A percentile compares a stretch with the other conserved stretches of the same genome.
phyloP scores from a whole-genome alignment of 768 basidiomycete genomes.

The Boletus subparvulus region DNA sequence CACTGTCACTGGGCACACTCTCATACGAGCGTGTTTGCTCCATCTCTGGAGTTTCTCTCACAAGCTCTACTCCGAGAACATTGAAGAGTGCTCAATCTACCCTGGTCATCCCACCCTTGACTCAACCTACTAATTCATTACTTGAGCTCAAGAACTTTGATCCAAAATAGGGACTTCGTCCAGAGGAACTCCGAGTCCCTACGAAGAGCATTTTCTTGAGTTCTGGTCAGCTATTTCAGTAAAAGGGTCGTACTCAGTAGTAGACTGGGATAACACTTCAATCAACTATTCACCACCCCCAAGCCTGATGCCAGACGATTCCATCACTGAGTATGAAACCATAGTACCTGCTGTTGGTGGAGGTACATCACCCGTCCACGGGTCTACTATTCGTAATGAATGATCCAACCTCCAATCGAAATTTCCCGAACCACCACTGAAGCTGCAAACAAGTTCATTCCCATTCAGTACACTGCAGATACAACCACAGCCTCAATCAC shows the following conservation, averaged over 20 bases:
- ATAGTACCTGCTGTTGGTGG: conserved; percentile 93
- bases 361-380: conserved; percentile 84
- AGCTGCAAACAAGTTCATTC: conserved; percentile 32
- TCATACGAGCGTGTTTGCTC: conserved; percentile 37
- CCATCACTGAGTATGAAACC: conserved; percentile 72
- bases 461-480: conserved; percentile 8
- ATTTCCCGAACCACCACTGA: conserved; percentile 33
- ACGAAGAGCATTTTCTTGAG: conserved; percentile 77
- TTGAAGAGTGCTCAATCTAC: conserved; percentile 17
- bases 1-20: conserved; percentile 19
- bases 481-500: conserved; percentile 42
- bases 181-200: conserved; percentile 88
- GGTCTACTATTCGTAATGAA: conserved; percentile 81
- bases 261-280: conserved; percentile 67
- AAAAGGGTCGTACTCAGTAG: conserved; percentile 55
- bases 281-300: conserved; percentile 46
- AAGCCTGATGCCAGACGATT: conserved; percentile 44
- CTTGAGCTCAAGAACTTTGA: conserved; percentile 81
- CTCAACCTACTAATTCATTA: conserved; percentile 30
- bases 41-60: conserved; percentile 41
- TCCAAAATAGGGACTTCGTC: conserved; percentile 93
- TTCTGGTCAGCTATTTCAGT: conserved; percentile 72
- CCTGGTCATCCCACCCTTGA: conserved; percentile 19
- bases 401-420: conserved; percentile 50
- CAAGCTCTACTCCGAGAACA: conserved; percentile 32